phyloP scores from a whole-genome alignment of 805 yeast genomes.

The Saccharomycopsis babjevae region DNA sequence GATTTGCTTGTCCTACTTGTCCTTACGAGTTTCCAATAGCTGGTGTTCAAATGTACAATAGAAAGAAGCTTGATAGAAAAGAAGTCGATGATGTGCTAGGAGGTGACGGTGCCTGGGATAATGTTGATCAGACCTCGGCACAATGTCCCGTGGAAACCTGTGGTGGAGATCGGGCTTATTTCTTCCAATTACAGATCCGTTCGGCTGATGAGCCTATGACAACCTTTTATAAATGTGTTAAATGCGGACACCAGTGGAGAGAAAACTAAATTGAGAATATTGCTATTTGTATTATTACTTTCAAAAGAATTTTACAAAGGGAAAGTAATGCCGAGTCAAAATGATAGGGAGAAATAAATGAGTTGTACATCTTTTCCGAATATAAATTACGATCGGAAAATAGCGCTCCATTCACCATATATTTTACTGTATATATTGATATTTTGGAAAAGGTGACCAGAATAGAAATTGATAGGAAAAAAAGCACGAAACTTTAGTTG shows the following conservation, averaged over 20 bases:
- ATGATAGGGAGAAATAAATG: not conserved
- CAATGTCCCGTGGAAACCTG: constrained; percentile 87
- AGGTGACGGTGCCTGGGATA: constrained; percentile 97
- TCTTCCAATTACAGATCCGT: constrained; percentile 92
- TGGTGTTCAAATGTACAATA: constrained; percentile 75
- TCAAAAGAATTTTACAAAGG: not conserved
- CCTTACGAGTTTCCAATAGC: constrained; percentile 88
- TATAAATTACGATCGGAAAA: no score
- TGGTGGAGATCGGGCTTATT: constrained; percentile 86
- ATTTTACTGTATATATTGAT: no score
- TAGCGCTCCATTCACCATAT: no score
- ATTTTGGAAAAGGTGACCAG: no score
- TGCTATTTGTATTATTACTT: not conserved
- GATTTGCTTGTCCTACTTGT: constrained; percentile 85
- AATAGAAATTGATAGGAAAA: no score
- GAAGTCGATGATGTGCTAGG: constrained; percentile 95
- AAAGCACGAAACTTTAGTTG: no score
- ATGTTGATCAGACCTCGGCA: constrained; percentile 89
- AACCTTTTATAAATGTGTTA: constrained; percentile 90
- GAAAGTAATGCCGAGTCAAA: not conserved
- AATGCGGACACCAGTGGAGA: constrained; percentile 93
- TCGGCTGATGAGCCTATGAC: constrained; percentile 99
- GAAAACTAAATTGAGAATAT: constrained; percentile 46
- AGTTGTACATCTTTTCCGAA: no score
- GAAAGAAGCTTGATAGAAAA: constrained; percentile 74